These are phyloP conservation scores for Fusarium beomiforme DNA, from an alignment of 2,329 filamentous ascomycete species.

Conservation along the genomic window DNA sequence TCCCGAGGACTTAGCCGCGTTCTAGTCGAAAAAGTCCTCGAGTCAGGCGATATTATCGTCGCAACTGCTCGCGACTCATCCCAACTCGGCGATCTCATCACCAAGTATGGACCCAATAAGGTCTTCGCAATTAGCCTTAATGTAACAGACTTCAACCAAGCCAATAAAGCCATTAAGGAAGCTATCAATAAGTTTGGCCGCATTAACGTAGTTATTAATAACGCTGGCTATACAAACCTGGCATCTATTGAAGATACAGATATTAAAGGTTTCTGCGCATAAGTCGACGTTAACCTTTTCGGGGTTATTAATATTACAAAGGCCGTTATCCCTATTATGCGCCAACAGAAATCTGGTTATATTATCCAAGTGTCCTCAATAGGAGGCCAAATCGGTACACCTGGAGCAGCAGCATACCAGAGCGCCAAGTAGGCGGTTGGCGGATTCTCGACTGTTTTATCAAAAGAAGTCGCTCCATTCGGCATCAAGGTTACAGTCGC, in stretches of 20 bases:
- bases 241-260: constrained; percentile 63
- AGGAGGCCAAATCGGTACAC: constrained; percentile 48
- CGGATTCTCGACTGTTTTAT: constrained; percentile 50
- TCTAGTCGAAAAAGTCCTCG: constrained; percentile 52
- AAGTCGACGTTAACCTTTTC: constrained; percentile 70
- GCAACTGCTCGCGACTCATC: constrained; percentile 56
- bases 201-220: constrained; percentile 69
- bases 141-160: constrained; percentile 55
- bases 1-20: constrained; percentile 58
- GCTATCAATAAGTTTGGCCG: constrained; percentile 59
- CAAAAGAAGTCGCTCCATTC: constrained; percentile 48
- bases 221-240: constrained; percentile 66
- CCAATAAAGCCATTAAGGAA: constrained; percentile 49
- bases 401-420: constrained; percentile 51
- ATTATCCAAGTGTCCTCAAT: constrained; percentile 55
- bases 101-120: constrained; percentile 54
- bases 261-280: constrained; percentile 58
- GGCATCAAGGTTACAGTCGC: constrained; percentile 53
- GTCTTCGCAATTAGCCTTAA: constrained; percentile 62
- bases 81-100: constrained; percentile 46
- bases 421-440: constrained; percentile 53
- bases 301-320: constrained; percentile 64
- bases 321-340: constrained; percentile 49
- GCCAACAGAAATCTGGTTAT: constrained; percentile 43
- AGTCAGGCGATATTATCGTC: constrained; percentile 54